Conservation (phyloP, 768 basidiomycete genomes). For the Suillus variegatus region DNA sequence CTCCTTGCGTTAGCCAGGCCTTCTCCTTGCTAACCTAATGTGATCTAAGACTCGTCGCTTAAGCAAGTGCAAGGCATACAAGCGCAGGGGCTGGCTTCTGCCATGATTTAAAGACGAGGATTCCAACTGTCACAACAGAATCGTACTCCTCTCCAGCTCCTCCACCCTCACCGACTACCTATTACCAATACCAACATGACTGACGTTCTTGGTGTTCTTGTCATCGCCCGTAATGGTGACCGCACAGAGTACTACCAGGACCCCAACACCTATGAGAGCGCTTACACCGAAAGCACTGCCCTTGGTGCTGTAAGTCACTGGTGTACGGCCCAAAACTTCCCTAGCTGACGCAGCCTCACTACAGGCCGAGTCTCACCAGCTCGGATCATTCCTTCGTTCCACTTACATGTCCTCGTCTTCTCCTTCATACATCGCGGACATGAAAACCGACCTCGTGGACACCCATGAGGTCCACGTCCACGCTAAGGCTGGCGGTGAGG, state of each 20-base stretch:
- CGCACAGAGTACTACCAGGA: constrained; percentile 70
- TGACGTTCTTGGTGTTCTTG: constrained; percentile 74
- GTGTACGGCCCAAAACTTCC: background rate
- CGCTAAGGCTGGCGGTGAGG: constrained; percentile 84
- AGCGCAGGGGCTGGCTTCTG: background rate
- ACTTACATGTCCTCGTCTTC: constrained; percentile 70
- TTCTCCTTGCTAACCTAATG: constrained; percentile 4
- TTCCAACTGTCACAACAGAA: background rate
- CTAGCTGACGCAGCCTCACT: constrained; percentile 5
- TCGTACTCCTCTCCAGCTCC: constrained; percentile 17
- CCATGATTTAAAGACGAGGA: constrained; percentile 6
- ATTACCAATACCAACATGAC: constrained; percentile 24
- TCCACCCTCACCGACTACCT: constrained; percentile 1
- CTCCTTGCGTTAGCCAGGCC: constrained; percentile 7
- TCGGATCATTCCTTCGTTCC: constrained; percentile 62
- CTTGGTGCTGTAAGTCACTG: constrained; percentile 61
- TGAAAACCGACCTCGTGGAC: constrained; percentile 69
- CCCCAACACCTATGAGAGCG: constrained; percentile 63
- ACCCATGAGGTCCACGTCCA: constrained; percentile 73
- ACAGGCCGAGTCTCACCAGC: constrained; percentile 67
- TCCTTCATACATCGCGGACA: constrained; percentile 65
- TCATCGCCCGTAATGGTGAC: constrained; percentile 81
- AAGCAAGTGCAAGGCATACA: background rate
- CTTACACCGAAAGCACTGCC: constrained; percentile 70
- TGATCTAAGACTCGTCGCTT: constrained; percentile 6